Base-by-base conservation (phyloP, 2,329 filamentous ascomycete species). In the Blumeria hordei region DNA sequence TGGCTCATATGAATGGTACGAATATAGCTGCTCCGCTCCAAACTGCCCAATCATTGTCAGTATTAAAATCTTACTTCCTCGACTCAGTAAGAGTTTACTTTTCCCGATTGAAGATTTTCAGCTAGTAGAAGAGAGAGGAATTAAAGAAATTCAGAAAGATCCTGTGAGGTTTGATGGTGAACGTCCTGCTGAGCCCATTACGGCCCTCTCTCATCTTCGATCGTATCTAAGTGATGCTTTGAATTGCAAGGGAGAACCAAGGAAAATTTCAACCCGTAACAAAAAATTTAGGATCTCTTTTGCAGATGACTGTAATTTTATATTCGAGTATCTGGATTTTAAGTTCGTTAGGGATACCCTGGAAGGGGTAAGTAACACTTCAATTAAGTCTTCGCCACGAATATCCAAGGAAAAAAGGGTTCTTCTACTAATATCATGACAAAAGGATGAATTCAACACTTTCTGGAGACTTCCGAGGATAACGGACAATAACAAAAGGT, bases 211-310 rank as follows among this genome's bases (percentile, higher is more conserved):
- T 47, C 76, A 74, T 58, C 67, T 85, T 43, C 70, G 73, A 55
- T 70, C 70, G 50, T 85, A 84, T 62, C 67, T 84, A 54, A 68
- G 63, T 9, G 80, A 85, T 66, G 71, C 76, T 8, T 59, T 57
- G 53, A 54, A 50, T 14, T 65, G 78, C 55, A 69, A 71, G 47
- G 69, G 72, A 50, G 71, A 70, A 36, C 74, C 71, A 60, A 72
- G 72, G 59, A 66, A 69, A 47, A 79, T 84, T 60, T 73, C 74
- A 5, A 68, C 73, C 7, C 65, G 72, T 14, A 84, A 85, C 62
- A 79, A 80, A 63, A 74, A 75, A 56, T 85, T 82, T 59, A 69
- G 77, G 60, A 70, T 77, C 58, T 74, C 74, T 1, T 81, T 83
- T 64, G 80, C 77, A 9, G 67, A 72, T 44, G 77, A 81, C 52